Conservation (phyloP, 2,329 filamentous ascomycete species). For the Penicillium paneum region DNA sequence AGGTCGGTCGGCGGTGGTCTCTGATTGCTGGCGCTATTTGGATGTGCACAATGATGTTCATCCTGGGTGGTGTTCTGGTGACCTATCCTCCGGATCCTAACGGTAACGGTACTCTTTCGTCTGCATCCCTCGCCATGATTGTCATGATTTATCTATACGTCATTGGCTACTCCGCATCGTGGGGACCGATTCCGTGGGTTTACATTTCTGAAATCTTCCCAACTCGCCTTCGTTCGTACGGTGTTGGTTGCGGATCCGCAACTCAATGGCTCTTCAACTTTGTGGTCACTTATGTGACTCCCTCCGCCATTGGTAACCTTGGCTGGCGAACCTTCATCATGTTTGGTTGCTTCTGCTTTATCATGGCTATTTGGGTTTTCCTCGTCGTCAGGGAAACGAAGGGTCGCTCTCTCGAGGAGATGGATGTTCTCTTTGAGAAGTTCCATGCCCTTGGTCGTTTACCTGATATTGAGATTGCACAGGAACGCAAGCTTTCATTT, state of each 20-base stretch:
- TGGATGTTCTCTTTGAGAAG: neutral
- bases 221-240: neutral
- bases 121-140: neutral
- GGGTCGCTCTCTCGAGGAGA: neutral
- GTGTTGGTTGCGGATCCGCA: neutral
- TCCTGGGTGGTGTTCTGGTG: conserved; percentile 66
- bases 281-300: neutral
- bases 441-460: neutral
- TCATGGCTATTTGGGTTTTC: neutral
- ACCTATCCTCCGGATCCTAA: neutral
- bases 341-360: neutral
- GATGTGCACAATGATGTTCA: conserved; percentile 83
- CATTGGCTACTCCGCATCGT: conserved; percentile 27
- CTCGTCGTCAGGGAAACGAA: neutral
- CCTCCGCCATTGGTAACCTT: neutral
- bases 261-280: conserved; percentile 1
- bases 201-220: neutral
- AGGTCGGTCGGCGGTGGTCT: conserved; percentile 73
- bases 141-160: conserved; percentile 47
- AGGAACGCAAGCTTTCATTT: neutral
- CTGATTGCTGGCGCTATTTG: conserved; percentile 73
- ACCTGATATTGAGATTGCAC: neutral
- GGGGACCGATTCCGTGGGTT: conserved; percentile 23
- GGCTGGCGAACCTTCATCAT: neutral
- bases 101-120: neutral